A percentile compares a stretch with the other conserved stretches of the same genome.
These are phyloP conservation scores for Russula virescens DNA, from an alignment of 768 basidiomycete species.

Conservation along the genomic window DNA sequence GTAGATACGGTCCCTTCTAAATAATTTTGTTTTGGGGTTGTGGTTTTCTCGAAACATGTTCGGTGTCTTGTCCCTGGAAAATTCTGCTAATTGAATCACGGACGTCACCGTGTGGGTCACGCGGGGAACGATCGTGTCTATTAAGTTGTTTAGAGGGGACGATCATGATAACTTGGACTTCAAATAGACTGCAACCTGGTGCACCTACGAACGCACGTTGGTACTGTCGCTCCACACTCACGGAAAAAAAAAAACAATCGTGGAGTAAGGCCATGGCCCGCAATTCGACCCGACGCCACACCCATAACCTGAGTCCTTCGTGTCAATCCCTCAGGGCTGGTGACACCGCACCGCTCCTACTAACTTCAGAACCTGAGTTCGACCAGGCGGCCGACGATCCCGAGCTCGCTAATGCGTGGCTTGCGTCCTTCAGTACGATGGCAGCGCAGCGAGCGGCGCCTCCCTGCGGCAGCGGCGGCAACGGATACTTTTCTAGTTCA, in stretches of 20 bases:
- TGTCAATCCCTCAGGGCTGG: not conserved
- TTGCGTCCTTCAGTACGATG: not conserved
- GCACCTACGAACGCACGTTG: not conserved
- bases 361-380: not conserved
- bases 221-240: not conserved
- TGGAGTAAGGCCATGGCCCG: not conserved
- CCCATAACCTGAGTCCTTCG: not conserved
- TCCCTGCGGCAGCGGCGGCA: not conserved
- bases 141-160: no score
- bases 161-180: not conserved
- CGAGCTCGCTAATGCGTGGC: not conserved
- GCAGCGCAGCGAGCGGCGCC: not conserved
- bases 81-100: not conserved
- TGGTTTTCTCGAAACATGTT: conserved; percentile 1
- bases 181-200: no score
- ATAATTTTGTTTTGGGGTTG: not conserved
- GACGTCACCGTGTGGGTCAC: not conserved
- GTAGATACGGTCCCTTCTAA: not conserved
- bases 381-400: not conserved
- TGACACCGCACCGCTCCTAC: not conserved
- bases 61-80: not conserved
- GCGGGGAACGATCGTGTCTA: no score
- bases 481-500: conserved; percentile 1
- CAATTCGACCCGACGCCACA: not conserved
- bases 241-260: not conserved